These are phyloP conservation scores for Detonula confervacea DNA, from an alignment of 352 stramenopile species.

Conservation along the genomic window DNA sequence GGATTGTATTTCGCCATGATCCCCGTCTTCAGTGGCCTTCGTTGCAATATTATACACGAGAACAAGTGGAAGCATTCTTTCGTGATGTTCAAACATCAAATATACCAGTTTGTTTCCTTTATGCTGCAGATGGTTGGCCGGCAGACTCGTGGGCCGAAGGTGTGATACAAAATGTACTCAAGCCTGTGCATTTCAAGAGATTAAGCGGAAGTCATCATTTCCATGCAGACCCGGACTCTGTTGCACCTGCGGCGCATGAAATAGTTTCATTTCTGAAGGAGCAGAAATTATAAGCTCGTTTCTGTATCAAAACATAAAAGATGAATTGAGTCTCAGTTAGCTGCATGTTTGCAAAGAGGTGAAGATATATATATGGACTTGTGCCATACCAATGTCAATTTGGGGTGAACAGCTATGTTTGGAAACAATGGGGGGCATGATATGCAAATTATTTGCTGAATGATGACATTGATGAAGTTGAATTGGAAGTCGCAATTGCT, in stretches of 20 bases:
- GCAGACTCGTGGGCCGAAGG: constrained; percentile 35
- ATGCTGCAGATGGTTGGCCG: constrained; percentile 71
- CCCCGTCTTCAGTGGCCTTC: constrained; percentile 72
- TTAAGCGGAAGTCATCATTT: constrained; percentile 81
- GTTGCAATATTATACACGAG: constrained; percentile 67
- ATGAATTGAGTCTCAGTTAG: too few relatives aligned
- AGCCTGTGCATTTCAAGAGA: constrained; percentile 42
- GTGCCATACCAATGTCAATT: too few relatives aligned
- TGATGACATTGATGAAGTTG: too few relatives aligned
- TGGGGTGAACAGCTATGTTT: too few relatives aligned
- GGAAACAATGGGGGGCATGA: too few relatives aligned
- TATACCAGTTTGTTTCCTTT: constrained; percentile 59
- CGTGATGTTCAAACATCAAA: constrained; percentile 44
- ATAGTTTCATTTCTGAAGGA: constrained; percentile 40
- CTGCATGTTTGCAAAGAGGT: too few relatives aligned
- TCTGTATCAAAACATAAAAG: too few relatives aligned
- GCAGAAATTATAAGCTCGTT: constrained; percentile 26
- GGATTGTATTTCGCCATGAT: constrained; percentile 69
- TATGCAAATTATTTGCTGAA: too few relatives aligned
- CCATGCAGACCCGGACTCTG: constrained; percentile 77
- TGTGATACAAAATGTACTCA: constrained; percentile 41
- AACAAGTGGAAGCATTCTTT: constrained; percentile 65
- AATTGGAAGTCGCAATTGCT: too few relatives aligned
- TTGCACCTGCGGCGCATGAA: constrained; percentile 27
- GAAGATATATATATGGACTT: too few relatives aligned